Evolutionary conservation across 192 early-diverging fungal species (phyloP).

Genomic region (Coemansia sp.): DNA sequence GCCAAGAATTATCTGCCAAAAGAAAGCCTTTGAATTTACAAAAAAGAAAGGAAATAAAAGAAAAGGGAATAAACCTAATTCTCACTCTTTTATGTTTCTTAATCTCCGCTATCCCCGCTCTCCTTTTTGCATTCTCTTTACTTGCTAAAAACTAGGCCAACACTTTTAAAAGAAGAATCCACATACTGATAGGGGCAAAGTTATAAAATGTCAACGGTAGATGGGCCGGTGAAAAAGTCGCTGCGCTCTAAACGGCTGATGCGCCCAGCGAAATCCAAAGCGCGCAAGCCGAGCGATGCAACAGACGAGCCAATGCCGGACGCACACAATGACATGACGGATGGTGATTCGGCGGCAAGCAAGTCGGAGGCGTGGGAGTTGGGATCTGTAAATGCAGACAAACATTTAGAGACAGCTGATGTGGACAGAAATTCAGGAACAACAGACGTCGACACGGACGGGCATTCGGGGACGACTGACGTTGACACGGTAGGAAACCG

Average conservation of each 20-base stretch:
- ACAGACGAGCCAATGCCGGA: background rate
- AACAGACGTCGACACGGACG: background rate
- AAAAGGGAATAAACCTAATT: too few relatives aligned
- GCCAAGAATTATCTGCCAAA: constrained; percentile 2
- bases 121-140: too few relatives aligned
- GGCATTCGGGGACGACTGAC: constrained; percentile 3
- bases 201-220: background rate
- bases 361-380: background rate
- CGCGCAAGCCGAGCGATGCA: constrained; percentile 6
- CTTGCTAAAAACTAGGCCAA: too few relatives aligned
- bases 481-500: background rate
- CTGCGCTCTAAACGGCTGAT: constrained; percentile 51
- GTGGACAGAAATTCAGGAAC: background rate
- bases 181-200: too few relatives aligned
- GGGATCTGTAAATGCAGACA: too few relatives aligned
- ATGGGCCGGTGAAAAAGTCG: constrained; percentile 23
- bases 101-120: too few relatives aligned
- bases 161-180: too few relatives aligned
- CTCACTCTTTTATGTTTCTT: too few relatives aligned
- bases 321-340: background rate
- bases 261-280: constrained; percentile 30
- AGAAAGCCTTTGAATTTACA: too few relatives aligned
- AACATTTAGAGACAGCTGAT: too few relatives aligned
- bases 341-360: constrained; percentile 5
- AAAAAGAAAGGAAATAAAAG: too few relatives aligned